phyloP scores from a whole-genome alignment of 495 filamentous ascomycete species.

The Xylaria bambusicola region DNA sequence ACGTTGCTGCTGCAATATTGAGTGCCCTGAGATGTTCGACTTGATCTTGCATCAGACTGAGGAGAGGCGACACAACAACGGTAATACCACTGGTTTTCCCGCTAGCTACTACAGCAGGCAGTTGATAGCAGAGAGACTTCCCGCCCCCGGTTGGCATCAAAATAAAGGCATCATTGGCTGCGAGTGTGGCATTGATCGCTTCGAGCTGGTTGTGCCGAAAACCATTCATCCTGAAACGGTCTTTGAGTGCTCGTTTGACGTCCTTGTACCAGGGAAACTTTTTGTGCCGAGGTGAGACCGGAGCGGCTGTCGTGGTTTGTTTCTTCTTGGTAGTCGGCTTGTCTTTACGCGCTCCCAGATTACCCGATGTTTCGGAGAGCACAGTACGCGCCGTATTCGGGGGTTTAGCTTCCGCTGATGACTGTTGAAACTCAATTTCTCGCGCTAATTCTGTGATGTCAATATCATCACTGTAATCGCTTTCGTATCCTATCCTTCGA shows the following conservation, averaged over 20 bases:
- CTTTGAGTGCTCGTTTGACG: conserved; percentile 72
- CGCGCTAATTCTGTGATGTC: conserved; percentile 67
- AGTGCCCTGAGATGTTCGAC: conserved; percentile 74
- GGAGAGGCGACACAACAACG: conserved; percentile 87
- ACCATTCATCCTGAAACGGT: conserved; percentile 78
- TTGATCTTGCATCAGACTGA: conserved; percentile 97
- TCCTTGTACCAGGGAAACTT: conserved; percentile 79
- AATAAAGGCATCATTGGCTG: conserved; percentile 86
- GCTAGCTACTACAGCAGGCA: conserved; percentile 80
- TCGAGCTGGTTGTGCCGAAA: conserved; percentile 93
- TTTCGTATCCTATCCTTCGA: conserved; percentile 57
- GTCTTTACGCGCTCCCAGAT: conserved; percentile 30
- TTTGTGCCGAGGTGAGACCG: conserved; percentile 43
- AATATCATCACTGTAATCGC: conserved; percentile 66
- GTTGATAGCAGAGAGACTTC: conserved; percentile 94
- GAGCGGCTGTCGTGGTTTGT: conserved; percentile 20
- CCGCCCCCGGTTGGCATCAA: conserved; percentile 98
- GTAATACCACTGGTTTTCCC: conserved; percentile 86
- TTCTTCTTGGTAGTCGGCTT: conserved; percentile 32
- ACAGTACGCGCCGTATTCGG: conserved; percentile 29
- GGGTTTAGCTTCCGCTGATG: conserved; percentile 27
- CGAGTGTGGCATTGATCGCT: conserved; percentile 90
- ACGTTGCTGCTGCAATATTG: conserved; percentile 72
- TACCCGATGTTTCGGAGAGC: conserved; percentile 42
- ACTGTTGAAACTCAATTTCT: conserved; percentile 53